Conservation (phyloP, 2,329 filamentous ascomycete species). For the Cladosporium oxysporum region DNA sequence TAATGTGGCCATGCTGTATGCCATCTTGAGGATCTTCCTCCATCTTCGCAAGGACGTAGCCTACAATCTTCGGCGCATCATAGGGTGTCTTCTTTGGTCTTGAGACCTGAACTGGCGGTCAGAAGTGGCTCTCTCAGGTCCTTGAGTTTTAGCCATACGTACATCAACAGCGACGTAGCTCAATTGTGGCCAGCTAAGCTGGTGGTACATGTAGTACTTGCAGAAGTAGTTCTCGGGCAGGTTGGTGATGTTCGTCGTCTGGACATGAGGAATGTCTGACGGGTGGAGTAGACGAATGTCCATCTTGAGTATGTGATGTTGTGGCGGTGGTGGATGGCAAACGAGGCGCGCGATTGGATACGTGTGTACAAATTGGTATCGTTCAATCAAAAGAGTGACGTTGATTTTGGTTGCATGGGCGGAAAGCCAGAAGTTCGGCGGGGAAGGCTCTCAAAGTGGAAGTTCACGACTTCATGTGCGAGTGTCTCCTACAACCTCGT, state of each 20-base stretch:
- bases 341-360: not conserved
- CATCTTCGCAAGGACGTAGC: slow-evolving; percentile 99
- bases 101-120: slow-evolving; percentile 55
- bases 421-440: slow-evolving; percentile 4
- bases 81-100: slow-evolving; percentile 75
- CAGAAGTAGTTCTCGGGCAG: slow-evolving; percentile 99
- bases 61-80: slow-evolving; percentile 95
- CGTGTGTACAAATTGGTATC: not conserved
- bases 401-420: not conserved
- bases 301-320: slow-evolving; percentile 54
- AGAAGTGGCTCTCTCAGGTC: not conserved
- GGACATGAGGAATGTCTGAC: slow-evolving; percentile 85
- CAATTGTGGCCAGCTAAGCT: slow-evolving; percentile 95
- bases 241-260: slow-evolving; percentile 98
- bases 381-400: slow-evolving; percentile 10
- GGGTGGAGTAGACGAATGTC: slow-evolving; percentile 85
- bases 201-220: slow-evolving; percentile 99
- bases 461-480: not conserved
- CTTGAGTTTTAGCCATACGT: slow-evolving; percentile 28
- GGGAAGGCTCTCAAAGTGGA: not conserved
- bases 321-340: not conserved
- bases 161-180: slow-evolving; percentile 92
- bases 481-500: not conserved
- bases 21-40: slow-evolving; percentile 95
- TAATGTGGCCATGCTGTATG: slow-evolving; percentile 93